A percentile compares a stretch with the other conserved stretches of the same genome.
Evolutionary conservation across 2,329 filamentous ascomycete genomes (phyloP).

Genomic region (Colletotrichum sp.): DNA sequence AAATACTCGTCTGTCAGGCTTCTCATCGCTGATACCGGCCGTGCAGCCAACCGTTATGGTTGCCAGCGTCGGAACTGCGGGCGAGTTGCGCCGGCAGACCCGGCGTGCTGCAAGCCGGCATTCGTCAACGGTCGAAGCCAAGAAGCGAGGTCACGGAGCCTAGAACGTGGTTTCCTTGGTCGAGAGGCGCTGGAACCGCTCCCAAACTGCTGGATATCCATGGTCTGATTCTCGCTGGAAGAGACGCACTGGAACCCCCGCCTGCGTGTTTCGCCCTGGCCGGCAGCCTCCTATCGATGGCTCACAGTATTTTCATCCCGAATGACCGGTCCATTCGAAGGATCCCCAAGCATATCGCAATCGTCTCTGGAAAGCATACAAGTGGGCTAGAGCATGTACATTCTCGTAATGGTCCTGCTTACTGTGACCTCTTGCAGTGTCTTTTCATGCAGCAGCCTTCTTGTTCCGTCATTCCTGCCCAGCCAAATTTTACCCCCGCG

Average conservation of each 20-base stretch:
- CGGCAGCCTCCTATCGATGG: neutral
- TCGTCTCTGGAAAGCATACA: neutral
- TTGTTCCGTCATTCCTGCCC: neutral
- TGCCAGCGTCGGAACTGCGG: conserved; percentile 19
- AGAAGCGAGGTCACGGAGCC: conserved; percentile 6
- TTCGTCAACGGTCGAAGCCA: conserved; percentile 10
- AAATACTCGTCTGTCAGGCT: conserved; percentile 4
- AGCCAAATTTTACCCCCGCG: neutral
- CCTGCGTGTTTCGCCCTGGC: neutral
- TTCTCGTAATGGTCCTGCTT: neutral
- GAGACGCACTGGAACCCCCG: neutral
- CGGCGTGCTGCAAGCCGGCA: conserved; percentile 16
- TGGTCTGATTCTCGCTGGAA: neutral
- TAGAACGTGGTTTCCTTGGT: conserved; percentile 12
- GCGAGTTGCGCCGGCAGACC: conserved; percentile 20
- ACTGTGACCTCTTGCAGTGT: neutral
- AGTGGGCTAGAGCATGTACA: neutral
- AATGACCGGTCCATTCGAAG: neutral
- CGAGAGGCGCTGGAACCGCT: conserved; percentile 11
- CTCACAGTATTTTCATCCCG: neutral
- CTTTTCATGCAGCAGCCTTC: neutral
- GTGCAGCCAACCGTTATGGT: conserved; percentile 2
- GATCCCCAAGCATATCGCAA: neutral
- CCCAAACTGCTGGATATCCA: neutral
- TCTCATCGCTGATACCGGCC: conserved; percentile 3